Conservation (phyloP, 1,284 basidiomycete genomes). For the Sanghuangporus sanghuang region DNA sequence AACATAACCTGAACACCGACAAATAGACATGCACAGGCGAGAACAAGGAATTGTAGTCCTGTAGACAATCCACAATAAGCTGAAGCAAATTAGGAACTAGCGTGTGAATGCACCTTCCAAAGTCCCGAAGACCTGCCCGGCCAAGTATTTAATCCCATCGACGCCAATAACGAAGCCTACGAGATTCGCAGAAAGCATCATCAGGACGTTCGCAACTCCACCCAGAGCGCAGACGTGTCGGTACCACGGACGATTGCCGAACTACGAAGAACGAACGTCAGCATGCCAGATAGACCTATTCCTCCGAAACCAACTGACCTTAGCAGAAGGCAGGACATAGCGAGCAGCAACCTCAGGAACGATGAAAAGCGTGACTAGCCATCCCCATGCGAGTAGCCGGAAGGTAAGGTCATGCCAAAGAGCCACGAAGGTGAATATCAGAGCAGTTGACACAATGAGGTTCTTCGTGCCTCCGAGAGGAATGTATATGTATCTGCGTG, state of each 20-base stretch:
- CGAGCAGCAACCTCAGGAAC: constrained; percentile 76
- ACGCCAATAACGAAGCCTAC: constrained; percentile 93
- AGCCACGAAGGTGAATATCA: constrained; percentile 98
- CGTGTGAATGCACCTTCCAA: constrained; percentile 46
- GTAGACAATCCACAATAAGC: not conserved
- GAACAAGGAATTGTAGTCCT: constrained; percentile 67
- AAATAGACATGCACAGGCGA: constrained; percentile 68
- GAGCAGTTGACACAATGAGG: constrained; percentile 60
- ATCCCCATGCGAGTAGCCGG: constrained; percentile 91
- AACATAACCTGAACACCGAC: constrained; percentile 92
- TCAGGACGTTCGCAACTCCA: constrained; percentile 79
- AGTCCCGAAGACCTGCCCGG: constrained; percentile 59
- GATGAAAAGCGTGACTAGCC: constrained; percentile 91
- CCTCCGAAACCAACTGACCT: constrained; percentile 42
- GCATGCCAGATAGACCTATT: not conserved
- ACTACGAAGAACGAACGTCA: constrained; percentile 39
- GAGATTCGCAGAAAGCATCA: constrained; percentile 93
- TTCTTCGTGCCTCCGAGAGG: constrained; percentile 82
- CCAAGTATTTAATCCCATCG: constrained; percentile 76
- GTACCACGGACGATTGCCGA: constrained; percentile 70
- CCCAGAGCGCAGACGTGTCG: constrained; percentile 83
- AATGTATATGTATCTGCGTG: constrained; percentile 84
- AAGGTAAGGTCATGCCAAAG: constrained; percentile 96
- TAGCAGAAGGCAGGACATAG: constrained; percentile 53
- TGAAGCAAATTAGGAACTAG: not conserved